Conservation (phyloP, 345 rosid species). For the Populus alba region DNA sequence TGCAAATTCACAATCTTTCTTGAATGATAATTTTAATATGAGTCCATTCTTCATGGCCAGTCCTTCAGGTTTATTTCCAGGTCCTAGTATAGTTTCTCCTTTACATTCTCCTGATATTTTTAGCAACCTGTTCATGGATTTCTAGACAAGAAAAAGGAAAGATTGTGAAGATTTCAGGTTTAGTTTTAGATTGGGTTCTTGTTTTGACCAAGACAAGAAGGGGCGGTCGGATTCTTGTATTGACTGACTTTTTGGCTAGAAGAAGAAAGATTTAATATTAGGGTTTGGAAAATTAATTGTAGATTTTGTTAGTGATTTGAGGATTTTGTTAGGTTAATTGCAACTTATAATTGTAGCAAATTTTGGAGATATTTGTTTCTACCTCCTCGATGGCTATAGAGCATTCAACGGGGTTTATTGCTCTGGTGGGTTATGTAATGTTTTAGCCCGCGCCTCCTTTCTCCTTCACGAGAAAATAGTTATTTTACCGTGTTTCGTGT, state of each 20-base stretch:
- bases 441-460: neutral
- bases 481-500: too few species aligned
- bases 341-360: neutral
- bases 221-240: neutral
- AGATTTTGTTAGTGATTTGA: neutral
- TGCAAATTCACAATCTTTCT: conserved; percentile 13
- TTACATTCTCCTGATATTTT: conserved; percentile 50
- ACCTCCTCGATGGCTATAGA: neutral
- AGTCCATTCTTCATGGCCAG: conserved; percentile 47
- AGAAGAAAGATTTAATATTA: neutral
- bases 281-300: neutral
- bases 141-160: conserved; percentile 4
- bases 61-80: conserved; percentile 42
- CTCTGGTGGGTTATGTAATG: neutral
- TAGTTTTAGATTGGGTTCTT: neutral
- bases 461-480: too few species aligned
- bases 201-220: neutral
- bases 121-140: conserved; percentile 45
- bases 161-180: neutral
- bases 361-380: neutral
- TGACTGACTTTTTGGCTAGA: neutral
- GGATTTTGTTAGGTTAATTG: neutral
- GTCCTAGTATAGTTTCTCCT: conserved; percentile 39
- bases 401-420: neutral
- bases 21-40: conserved; percentile 32